Percentiles rank a stretch among this genome's conserved stretches.
Evolutionary conservation across 73 alveolate genomes (phyloP).

Genomic region (Blepharisma stoltei): DNA sequence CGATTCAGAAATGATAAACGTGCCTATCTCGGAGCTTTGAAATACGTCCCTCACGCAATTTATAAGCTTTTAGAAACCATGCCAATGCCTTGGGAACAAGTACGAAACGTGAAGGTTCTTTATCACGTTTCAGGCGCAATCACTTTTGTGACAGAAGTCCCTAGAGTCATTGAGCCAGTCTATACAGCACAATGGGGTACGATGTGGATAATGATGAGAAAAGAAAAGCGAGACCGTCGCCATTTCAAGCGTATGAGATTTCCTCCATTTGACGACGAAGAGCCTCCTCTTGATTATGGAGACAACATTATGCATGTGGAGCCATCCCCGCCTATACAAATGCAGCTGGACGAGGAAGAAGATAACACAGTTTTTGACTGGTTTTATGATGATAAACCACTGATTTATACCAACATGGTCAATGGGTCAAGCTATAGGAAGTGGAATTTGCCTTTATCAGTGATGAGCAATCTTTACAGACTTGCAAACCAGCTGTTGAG

Average conservation of each 20-base stretch:
- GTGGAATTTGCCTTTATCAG: constrained; percentile 93
- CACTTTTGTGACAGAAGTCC: constrained; percentile 98
- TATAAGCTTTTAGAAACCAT: constrained; percentile 97
- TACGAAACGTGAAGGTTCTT: constrained; percentile 89
- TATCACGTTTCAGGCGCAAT: constrained; percentile 99
- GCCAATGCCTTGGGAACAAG: constrained; percentile 99
- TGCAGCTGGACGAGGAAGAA: constrained; percentile 99
- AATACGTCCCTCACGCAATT: constrained; percentile 99
- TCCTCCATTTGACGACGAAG: constrained; percentile 99
- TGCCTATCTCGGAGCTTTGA: constrained; percentile 93
- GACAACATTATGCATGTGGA: constrained; percentile 98
- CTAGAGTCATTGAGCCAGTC: constrained; percentile 99
- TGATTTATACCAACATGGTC: constrained; percentile 70
- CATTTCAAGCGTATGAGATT: constrained; percentile 99
- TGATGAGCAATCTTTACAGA: constrained; percentile 92
- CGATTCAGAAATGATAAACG: constrained; percentile 92
- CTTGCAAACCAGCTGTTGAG: constrained; percentile 95
- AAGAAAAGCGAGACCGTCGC: constrained; percentile 99
- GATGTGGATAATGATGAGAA: constrained; percentile 99
- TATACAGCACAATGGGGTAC: constrained; percentile 99
- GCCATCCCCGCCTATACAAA: constrained; percentile 98
- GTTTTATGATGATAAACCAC: constrained; percentile 98
- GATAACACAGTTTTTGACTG: constrained; percentile 99
- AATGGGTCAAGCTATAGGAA: constrained; percentile 98
- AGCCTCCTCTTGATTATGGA: constrained; percentile 99